Evolutionary conservation across 352 stramenopile species (phyloP), one percentile per base, ranked within the genome.

Genomic region (Globisporangium solare): DNA sequence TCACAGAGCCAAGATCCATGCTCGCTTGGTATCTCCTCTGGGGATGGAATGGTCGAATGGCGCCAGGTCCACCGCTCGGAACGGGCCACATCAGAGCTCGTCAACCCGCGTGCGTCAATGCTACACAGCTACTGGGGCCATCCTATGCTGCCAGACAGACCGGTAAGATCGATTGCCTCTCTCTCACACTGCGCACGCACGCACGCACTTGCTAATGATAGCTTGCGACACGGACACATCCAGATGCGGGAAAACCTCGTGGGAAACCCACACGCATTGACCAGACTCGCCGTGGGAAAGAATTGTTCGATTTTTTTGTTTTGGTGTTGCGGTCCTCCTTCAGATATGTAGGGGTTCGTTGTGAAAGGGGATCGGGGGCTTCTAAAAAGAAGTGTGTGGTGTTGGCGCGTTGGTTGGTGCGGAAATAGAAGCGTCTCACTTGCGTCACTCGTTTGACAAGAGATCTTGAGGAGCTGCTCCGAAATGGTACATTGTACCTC

Each of bases 1-100:
- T 86, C 58, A 87, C 71, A 3, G 61, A 60, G 46, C 71, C 70
- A 32, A 79, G 57, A 21, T 82, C 72, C 76, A 86, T 86, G 39
- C 13, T 63, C 18, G 42, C 47, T 22, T n/a, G 21, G 42, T 53
- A 24, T 58, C 48, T 43, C 39, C 18, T 60, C 21, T 24, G 20
- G 1, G 2, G 10, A n/a, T 43, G 7, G 4, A 35, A 18, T 43
- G 13, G 13, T n/a, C 17, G 39, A 18, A 43, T 43, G 47, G 17
- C 42, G 57, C 40, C 41, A 32, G 51, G 17, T 56, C 21, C 10
- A 21, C 37, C 11, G 17, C 45, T 48, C 35, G 14, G 49, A 54
- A 27, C 1, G 27, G n/a, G 47, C 27, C 24, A 39, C 47, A 21
- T 40, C 21, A 12, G 13, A 18, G 47, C 48, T 20, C 22, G 21